Evolutionary conservation across 495 filamentous ascomycete species (phyloP).

Genomic region (Annulohypoxylon maeteangense): DNA sequence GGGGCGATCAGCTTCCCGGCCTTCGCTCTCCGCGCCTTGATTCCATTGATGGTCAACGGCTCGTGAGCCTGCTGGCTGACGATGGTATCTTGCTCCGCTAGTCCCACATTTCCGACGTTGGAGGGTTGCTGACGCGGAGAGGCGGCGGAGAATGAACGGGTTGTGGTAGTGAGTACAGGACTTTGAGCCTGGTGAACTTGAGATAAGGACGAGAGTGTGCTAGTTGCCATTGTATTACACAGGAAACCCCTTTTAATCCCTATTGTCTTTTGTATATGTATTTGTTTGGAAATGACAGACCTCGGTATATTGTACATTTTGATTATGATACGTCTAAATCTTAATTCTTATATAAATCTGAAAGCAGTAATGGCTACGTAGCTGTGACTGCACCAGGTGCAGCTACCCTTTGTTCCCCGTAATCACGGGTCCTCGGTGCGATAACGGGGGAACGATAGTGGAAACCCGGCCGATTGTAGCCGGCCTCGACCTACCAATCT

Average conservation of each 20-base stretch:
- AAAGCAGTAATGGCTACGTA: slow-evolving; percentile 1
- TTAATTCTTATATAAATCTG: neutral
- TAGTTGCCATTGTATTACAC: slow-evolving; percentile 17
- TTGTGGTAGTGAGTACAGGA: neutral
- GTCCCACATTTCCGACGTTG: slow-evolving; percentile 3
- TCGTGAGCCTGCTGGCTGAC: slow-evolving; percentile 55
- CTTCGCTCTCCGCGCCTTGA: slow-evolving; percentile 74
- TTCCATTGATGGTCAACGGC: slow-evolving; percentile 75
- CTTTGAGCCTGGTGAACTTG: slow-evolving; percentile 13
- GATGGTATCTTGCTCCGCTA: slow-evolving; percentile 24
- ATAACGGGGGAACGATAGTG: slow-evolving; percentile 39
- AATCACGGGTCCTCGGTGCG: slow-evolving; percentile 30
- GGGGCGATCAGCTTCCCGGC: slow-evolving; percentile 73
- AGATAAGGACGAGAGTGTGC: slow-evolving; percentile 15
- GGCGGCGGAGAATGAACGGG: slow-evolving; percentile 1
- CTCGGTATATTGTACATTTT: neutral
- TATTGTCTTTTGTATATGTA: slow-evolving; percentile 4
- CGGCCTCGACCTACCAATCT: slow-evolving; percentile 23
- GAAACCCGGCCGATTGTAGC: slow-evolving; percentile 39
- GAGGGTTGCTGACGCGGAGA: slow-evolving; percentile 5
- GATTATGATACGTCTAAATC: neutral
- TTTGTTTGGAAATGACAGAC: neutral
- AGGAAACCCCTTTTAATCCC: neutral
- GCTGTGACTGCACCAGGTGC: neutral
- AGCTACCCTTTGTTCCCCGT: slow-evolving; percentile 32